Conservation (phyloP, 768 basidiomycete genomes). For the Paxillus ammoniavirescens region DNA sequence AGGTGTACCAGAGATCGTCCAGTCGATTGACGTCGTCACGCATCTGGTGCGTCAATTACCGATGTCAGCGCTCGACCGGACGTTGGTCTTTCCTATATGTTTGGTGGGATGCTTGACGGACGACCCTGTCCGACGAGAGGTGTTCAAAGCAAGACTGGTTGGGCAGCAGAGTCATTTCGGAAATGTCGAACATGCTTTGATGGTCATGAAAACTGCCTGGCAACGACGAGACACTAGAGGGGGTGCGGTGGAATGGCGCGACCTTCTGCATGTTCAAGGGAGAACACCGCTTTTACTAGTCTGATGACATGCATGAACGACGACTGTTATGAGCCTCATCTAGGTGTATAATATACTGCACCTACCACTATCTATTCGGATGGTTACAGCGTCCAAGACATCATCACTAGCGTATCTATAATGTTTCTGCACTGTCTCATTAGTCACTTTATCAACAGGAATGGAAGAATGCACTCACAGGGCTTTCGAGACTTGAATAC, state of each 20-base stretch:
- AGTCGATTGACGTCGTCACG: slow-evolving; percentile 54
- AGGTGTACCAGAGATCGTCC: slow-evolving; percentile 72
- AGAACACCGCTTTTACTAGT: slow-evolving; percentile 29
- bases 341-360: slow-evolving; percentile 12
- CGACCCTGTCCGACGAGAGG: slow-evolving; percentile 54
- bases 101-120: slow-evolving; percentile 74
- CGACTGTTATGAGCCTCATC: slow-evolving; percentile 1
- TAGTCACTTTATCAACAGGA: slow-evolving; percentile 5
- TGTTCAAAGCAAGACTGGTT: slow-evolving; percentile 57
- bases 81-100: slow-evolving; percentile 70
- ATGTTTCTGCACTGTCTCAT: slow-evolving; percentile 14
- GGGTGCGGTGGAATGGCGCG: slow-evolving; percentile 57
- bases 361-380: slow-evolving; percentile 15
- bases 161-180: slow-evolving; percentile 57
- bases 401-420: slow-evolving; percentile 10
- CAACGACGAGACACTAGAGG: slow-evolving; percentile 59
- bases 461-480: slow-evolving; percentile 3
- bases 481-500: neutral
- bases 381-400: slow-evolving; percentile 9
- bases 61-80: slow-evolving; percentile 61
- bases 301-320: slow-evolving; percentile 11
- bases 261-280: slow-evolving; percentile 40
- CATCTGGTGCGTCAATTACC: slow-evolving; percentile 53
- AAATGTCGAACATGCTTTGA: slow-evolving; percentile 54
- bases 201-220: slow-evolving; percentile 70